phyloP scores from a whole-genome alignment of 257 asterid genomes.

The Leonotis leonurus region DNA sequence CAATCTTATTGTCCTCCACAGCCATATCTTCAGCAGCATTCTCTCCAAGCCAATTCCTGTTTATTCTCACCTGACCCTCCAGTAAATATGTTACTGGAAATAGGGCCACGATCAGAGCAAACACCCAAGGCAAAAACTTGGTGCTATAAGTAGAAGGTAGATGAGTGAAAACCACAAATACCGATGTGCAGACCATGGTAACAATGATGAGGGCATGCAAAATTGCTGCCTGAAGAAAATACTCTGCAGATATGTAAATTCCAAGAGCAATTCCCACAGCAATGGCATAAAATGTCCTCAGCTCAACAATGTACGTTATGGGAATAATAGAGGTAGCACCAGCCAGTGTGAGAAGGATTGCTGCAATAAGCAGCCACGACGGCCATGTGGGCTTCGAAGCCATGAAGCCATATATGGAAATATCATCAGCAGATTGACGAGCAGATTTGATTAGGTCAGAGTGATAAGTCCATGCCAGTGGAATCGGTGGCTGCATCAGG shows the following conservation, averaged over 20 bases:
- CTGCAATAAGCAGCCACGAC: constrained; percentile 87
- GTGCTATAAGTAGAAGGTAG: constrained; percentile 97
- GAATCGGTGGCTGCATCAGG: constrained; percentile 92
- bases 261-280: constrained; percentile 88
- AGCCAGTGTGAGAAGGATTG: constrained; percentile 83
- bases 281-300: constrained; percentile 70
- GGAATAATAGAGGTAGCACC: constrained; percentile 91
- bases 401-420: constrained; percentile 88
- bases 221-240: constrained; percentile 83
- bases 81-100: constrained; percentile 91
- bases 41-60: constrained; percentile 47
- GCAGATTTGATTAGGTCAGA: constrained; percentile 76
- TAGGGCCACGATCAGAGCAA: constrained; percentile 94
- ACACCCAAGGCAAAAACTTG: constrained; percentile 87
- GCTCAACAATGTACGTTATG: constrained; percentile 74
- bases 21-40: constrained; percentile 39
- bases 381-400: constrained; percentile 94
- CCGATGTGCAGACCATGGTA: constrained; percentile 84
- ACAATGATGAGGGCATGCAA: constrained; percentile 77
- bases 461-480: constrained; percentile 69
- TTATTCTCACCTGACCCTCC: constrained; percentile 89
- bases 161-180: constrained; percentile 90
- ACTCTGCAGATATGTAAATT: constrained; percentile 82
- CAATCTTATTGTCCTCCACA: constrained; percentile 74
- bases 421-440: constrained; percentile 85